These are phyloP conservation scores for Paecilomyces sp. DNA, from an alignment of 2,329 filamentous ascomycete species.

Conservation along the genomic window DNA sequence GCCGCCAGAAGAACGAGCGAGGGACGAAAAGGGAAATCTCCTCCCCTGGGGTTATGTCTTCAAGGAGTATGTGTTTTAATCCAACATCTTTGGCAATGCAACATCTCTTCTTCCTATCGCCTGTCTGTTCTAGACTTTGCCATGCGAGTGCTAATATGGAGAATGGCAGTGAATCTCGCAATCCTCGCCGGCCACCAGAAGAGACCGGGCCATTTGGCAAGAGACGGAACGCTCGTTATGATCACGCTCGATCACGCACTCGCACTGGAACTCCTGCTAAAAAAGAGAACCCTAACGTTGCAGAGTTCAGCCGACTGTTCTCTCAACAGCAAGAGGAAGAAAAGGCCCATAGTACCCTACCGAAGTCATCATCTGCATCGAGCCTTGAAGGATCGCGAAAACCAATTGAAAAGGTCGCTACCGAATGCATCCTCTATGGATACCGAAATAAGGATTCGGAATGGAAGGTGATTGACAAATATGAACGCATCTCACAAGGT, in stretches of 20 bases:
- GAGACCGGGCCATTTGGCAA: constrained; percentile 58
- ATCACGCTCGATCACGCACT: constrained; percentile 42
- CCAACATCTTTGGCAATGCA: neutral
- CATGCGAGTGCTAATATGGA: constrained; percentile 13
- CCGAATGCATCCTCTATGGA: constrained; percentile 79
- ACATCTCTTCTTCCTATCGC: neutral
- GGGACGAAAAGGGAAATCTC: constrained; percentile 51
- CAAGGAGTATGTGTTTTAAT: constrained; percentile 45
- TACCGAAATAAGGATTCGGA: constrained; percentile 61
- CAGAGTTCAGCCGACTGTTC: constrained; percentile 40
- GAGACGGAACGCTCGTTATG: constrained; percentile 38
- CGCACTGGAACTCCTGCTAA: constrained; percentile 53
- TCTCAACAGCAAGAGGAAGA: constrained; percentile 39
- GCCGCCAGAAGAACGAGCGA: constrained; percentile 54
- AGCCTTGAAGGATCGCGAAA: constrained; percentile 33
- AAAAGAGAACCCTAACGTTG: constrained; percentile 48
- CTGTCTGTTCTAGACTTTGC: neutral
- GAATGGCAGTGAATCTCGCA: constrained; percentile 36
- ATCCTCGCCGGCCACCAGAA: constrained; percentile 47
- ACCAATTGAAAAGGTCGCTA: constrained; percentile 47
- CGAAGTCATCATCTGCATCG: constrained; percentile 34
- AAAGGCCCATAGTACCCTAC: constrained; percentile 24
- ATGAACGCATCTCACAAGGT: constrained; percentile 72
- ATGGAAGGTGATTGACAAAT: constrained; percentile 84
- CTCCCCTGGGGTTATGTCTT: constrained; percentile 59